These are phyloP conservation scores for Dacryopinax spathularia DNA, from an alignment of 768 basidiomycete genomes.

Conservation along the genomic window DNA sequence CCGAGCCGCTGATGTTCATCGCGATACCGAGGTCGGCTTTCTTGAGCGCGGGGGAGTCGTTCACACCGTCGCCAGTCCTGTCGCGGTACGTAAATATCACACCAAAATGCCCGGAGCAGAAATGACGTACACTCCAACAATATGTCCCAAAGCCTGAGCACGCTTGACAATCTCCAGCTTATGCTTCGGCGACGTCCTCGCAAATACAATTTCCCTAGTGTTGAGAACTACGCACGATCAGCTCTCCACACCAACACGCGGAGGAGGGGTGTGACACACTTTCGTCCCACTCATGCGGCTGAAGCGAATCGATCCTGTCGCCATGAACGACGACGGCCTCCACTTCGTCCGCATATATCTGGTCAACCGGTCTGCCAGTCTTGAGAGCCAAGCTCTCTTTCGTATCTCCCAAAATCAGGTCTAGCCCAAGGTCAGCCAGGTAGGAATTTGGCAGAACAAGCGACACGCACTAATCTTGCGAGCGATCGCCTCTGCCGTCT, in stretches of 20 bases:
- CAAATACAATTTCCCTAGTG: conserved; percentile 58
- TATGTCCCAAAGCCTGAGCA: conserved; percentile 54
- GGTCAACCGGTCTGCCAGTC: conserved; percentile 39
- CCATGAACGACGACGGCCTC: conserved; percentile 53
- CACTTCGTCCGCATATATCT: conserved; percentile 56
- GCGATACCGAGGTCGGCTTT: conserved; percentile 60
- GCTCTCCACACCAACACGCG: neutral
- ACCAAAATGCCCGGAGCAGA: conserved; percentile 1
- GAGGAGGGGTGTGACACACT: conserved; percentile 29
- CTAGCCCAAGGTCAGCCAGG: conserved; percentile 32
- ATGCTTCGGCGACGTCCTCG: conserved; percentile 56
- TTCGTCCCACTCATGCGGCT: conserved; percentile 58
- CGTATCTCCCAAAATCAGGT: conserved; percentile 32
- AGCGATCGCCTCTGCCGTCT: conserved; percentile 60
- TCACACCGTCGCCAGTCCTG: conserved; percentile 59
- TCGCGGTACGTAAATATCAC: neutral
- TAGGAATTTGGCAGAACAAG: neutral
- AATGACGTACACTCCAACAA: conserved; percentile 50
- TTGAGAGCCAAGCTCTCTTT: conserved; percentile 44
- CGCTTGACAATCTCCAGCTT: conserved; percentile 63
- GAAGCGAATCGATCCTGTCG: conserved; percentile 48
- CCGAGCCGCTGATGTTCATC: conserved; percentile 62
- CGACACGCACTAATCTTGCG: conserved; percentile 38
- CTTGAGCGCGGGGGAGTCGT: conserved; percentile 57
- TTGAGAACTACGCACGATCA: conserved; percentile 36